Base-by-base conservation (phyloP, 2,329 filamentous ascomycete genomes). In the Cladophialophora bantiana region DNA sequence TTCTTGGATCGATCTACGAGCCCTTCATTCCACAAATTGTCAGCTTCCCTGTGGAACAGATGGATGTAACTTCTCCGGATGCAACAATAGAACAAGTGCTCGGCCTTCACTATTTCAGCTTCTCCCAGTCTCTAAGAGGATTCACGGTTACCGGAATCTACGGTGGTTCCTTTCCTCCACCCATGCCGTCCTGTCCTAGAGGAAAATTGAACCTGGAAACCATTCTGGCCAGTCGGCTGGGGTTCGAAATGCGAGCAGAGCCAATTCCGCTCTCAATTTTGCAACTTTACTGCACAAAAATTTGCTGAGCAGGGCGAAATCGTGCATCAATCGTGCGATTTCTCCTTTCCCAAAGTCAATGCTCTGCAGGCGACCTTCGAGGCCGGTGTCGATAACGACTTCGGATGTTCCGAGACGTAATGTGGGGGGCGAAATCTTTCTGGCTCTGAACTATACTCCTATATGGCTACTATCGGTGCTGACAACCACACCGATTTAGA, bases 11-110 rank as follows among this genome's bases (percentile, higher is more conserved):
- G 6, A 38, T 40, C 20, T 59, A 38, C 26, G 56, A 59, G 26
- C 56, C 56, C 42, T 59, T 59, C 32, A 34, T 59, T 15, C 56
- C 35, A 13, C 40, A 59, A 26, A 15, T 59, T 32, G 26, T 59
- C 10, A 48, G 13, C 56, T 59, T 32, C 12, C 56, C 56, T 10
- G 55, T 57, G 55, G 34, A 57, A 12, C 35, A 20, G 18, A 20
- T 35, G 7, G 42, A 57, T 20, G 34, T 20, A 1, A 57, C 55
- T 4, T 15, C 36, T 38, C 20, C 55, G 31, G 55, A 34, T n/a
- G 55, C 55, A 3, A 42, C 20, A 20, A 36, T 36, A 13, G 13
- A 34, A 18, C 35, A 38, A 20, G 55, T 36, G 13, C 13, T 42
- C n/a, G 55, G 35, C 7, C 35, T 57, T 20, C 35, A 57, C 18